Base-by-base conservation (phyloP, 2,329 filamentous ascomycete genomes). In the Aspergillus piperis region DNA sequence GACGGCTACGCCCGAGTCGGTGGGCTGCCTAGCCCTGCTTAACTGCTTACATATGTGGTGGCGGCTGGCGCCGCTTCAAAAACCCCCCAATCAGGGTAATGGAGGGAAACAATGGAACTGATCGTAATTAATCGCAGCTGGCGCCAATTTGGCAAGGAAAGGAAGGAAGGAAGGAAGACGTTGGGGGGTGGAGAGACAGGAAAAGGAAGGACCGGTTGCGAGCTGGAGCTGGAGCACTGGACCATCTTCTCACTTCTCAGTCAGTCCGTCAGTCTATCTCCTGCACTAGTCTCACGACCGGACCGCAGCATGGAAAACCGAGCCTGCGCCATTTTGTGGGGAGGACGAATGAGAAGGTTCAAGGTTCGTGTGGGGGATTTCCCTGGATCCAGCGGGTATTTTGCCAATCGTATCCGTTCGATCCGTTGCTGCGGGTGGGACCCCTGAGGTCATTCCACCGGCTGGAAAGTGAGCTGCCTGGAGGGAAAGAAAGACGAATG, bases 291-390 rank as follows among this genome's bases (percentile, higher is more conserved):
- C 32, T 15, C 44, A 25, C 38, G 48, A 47, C 54, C 58, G 54
- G 47, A 50, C 52, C 36, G 47, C 15, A 52, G 36, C 10, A 42
- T 55, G 27, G 27, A 48, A 36, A 56, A 60, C n/a, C 54, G 55
- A 57, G 61, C 58, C 57, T 64, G 61, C 59, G 59, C 54, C 63
- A 60, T 62, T 62, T 58, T 67, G 65, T 66, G 65, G 64, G 64
- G 64, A 60, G 54, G 57, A 59, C 60, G 59, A 55, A 54, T 59
- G 54, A 51, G 42, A 56, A 52, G 44, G 41, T 36, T 44, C 49
- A 44, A 50, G 52, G 57, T 59, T 64, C 53, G 48, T 66, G 65
- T 67, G 65, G 65, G 65, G 65, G 65, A 66, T 66, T 65, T 65
- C 58, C 63, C 58, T 64, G 61, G 62, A 58, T 59, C 61, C 64